Evolutionary conservation across 441 rosid species (phyloP), one percentile per base, ranked within the genome.

Genomic region (Gossypium schwendimanii): DNA sequence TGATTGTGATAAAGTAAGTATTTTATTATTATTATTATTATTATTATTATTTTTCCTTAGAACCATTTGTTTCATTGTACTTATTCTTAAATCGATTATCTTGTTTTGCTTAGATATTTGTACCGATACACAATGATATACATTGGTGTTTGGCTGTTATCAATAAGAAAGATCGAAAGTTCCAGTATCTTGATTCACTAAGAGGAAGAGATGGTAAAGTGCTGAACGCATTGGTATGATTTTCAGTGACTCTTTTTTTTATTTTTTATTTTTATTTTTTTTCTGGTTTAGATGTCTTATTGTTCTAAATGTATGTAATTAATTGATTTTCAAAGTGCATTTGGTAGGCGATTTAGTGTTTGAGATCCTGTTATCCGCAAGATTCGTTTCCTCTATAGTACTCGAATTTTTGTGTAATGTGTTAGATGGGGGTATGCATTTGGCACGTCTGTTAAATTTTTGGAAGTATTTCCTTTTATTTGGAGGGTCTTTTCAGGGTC

Each of bases 141-240:
- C 99, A 92, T 69, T 94, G 99, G 97, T 87, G 94, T 76, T 77
- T 92, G 80, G 99, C 94, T 21, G 77, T 94, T 60, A 92, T 92
- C 66, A 88, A 91, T 75, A 89, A 33, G 58, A 91, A 76, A 80
- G 93, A 92, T 70, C 78, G 73, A 83, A 88, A 92, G 64, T 85
- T 94, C 81, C 87, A 87, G 60, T 95, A 90, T 85, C 93, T 92
- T 60, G 99, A 95, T 90, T 95, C 98, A 39, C 88, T 95, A 0
- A 80, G 75, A 79, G 94, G 88, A 71, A 82, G 3, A 77, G 87
- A 87, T 78, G 1, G 12, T 17, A 70, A 28, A 71, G 90, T 87
- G 73, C 74, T 89, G 79, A 77, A 71, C 70, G 71, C 74, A 68
- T 77, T 92, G 93, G 97, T 92, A 89, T 73, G 78, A 1, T 54